Percentiles rank a stretch among this genome's conserved stretches.
phyloP scores from a whole-genome alignment of 768 basidiomycete species.

The Leccinum arenicola region DNA sequence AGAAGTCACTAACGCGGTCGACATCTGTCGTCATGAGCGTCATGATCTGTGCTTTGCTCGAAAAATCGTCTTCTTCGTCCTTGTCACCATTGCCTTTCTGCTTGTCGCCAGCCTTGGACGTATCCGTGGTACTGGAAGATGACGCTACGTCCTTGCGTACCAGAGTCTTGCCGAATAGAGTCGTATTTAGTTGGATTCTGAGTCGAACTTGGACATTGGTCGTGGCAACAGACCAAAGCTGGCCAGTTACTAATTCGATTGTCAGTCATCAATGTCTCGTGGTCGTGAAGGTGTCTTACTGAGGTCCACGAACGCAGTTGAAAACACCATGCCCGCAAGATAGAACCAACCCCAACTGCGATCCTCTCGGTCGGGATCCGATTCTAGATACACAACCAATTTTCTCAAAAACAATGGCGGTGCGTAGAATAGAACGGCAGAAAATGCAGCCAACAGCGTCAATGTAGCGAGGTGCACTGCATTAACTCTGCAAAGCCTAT shows the following conservation, averaged over 20 bases:
- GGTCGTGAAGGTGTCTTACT: slow-evolving; percentile 31
- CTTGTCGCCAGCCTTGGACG: slow-evolving; percentile 22
- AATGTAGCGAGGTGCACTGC: slow-evolving; percentile 37
- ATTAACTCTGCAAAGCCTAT: slow-evolving; percentile 62
- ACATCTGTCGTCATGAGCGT: slow-evolving; percentile 95
- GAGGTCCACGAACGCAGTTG: slow-evolving; percentile 41
- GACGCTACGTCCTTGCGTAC: slow-evolving; percentile 83
- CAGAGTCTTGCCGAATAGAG: slow-evolving; percentile 82
- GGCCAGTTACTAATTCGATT: slow-evolving; percentile 47
- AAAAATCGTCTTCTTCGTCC: slow-evolving; percentile 52
- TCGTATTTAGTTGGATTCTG: slow-evolving; percentile 77
- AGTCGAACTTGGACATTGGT: slow-evolving; percentile 70
- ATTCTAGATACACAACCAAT: slow-evolving; percentile 64
- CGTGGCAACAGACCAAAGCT: slow-evolving; percentile 69
- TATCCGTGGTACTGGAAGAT: slow-evolving; percentile 38
- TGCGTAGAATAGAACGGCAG: slow-evolving; percentile 65
- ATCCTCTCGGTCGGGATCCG: slow-evolving; percentile 52
- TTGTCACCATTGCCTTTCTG: slow-evolving; percentile 14
- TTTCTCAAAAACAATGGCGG: slow-evolving; percentile 59
- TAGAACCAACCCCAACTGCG: slow-evolving; percentile 76
- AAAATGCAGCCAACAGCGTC: slow-evolving; percentile 48
- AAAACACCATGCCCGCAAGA: slow-evolving; percentile 48
- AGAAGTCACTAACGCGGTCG: slow-evolving; percentile 83
- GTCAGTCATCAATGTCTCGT: slow-evolving; percentile 6
- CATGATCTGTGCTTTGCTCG: slow-evolving; percentile 81